Base-by-base conservation (phyloP, 805 yeast species). In the Vanderwaltozyma verrucispora region DNA sequence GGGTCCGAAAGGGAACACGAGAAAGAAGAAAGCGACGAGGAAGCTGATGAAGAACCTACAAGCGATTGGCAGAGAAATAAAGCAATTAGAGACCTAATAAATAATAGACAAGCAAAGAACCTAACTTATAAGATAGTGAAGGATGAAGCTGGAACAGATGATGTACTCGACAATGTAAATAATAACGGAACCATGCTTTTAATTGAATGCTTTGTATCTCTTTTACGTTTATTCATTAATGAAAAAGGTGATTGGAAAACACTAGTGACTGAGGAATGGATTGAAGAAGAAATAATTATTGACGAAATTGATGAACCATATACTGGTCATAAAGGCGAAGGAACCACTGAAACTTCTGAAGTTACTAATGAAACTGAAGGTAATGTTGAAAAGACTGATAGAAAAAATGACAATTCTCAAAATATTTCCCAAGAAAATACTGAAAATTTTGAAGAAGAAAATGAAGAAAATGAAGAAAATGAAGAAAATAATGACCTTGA, bases 191-290 rank as follows among this genome's bases (percentile, higher is more conserved):
- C 53, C 7, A 49, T 47, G 7, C 34, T 59, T 21, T 16, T 56
- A 2, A 43, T 59, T 2, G 64, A 60, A 36, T 37, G 46, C 12
- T 51, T 58, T 32, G 44, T 47, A n/a, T 47, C 55, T 2, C 36
- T 60, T 20, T 38, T 59, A 26, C 48, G 62, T 5, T 41, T 60
- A 17, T 59, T 60, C 27, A 48, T 59, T 9, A 45, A 54, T 36
- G 62, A 54, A 32, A 43, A 46, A 13, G 63, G 63, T 7, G 54
- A 58, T 23, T 60, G 63, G 64, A 37, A 40, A 16, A 48, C 51
- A 17, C 32, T 53, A 10, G 49, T 59, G 1, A 41, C 48, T 14
- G 60, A 55, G 12, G 53, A 54, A 16, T 60, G 64, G 64, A 35
- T 48, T 3, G 36, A 32, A 24, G 32, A 32, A 12, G 16, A 30